These are phyloP conservation scores for Pseudogymnoascus sp. DNA, from an alignment of 2,329 filamentous ascomycete genomes.

Conservation along the genomic window DNA sequence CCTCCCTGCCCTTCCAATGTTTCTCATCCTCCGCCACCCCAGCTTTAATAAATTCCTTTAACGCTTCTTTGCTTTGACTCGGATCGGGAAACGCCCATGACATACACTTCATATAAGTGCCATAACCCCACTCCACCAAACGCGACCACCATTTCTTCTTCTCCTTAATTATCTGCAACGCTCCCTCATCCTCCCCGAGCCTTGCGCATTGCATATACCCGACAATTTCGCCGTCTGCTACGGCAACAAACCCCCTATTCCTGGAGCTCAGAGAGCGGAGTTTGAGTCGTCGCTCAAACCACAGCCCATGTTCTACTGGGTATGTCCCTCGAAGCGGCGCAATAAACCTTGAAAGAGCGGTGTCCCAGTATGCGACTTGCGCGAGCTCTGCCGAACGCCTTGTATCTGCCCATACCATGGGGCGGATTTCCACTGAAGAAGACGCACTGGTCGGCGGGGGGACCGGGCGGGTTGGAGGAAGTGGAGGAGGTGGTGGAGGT, in stretches of 20 bases:
- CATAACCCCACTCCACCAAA: constrained; percentile 12
- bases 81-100: constrained; percentile 15
- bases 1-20: constrained; percentile 17
- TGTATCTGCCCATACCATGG: background rate
- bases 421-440: background rate
- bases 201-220: constrained; percentile 20
- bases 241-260: constrained; percentile 18
- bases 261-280: constrained; percentile 17
- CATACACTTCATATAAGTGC: background rate
- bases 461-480: background rate
- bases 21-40: constrained; percentile 11
- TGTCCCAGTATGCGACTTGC: constrained; percentile 18
- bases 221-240: constrained; percentile 13
- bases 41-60: constrained; percentile 7
- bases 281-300: constrained; percentile 16
- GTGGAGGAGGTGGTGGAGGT: background rate
- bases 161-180: constrained; percentile 12
- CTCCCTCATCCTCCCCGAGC: constrained; percentile 20
- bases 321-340: constrained; percentile 16
- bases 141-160: constrained; percentile 12
- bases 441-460: background rate
- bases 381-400: constrained; percentile 12
- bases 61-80: constrained; percentile 8
- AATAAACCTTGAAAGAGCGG: constrained; percentile 16
- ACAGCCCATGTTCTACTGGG: background rate